Percentiles rank a stretch among this genome's conserved stretches.
Evolutionary conservation across 805 yeast species (phyloP).

Genomic region (Sugiyamaella americana): DNA sequence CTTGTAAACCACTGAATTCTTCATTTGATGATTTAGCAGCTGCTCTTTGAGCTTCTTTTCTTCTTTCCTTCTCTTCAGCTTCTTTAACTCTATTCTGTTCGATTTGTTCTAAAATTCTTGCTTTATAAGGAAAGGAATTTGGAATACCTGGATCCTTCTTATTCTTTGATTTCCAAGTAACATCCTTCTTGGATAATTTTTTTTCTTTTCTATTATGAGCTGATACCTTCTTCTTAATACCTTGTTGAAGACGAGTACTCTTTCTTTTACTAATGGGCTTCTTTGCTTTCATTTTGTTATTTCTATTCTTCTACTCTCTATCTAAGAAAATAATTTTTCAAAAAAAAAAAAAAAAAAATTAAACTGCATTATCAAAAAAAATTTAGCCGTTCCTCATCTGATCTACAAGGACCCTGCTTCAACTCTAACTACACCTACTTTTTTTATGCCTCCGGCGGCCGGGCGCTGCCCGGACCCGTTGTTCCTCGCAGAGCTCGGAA

Average conservation of each 20-base stretch:
- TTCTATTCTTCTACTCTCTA: too few relatives aligned
- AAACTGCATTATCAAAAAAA: too few relatives aligned
- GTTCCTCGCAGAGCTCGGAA: too few relatives aligned
- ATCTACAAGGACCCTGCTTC: too few relatives aligned
- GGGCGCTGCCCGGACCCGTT: too few relatives aligned
- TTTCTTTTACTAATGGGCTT: slow-evolving; percentile 60
- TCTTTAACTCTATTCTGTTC: slow-evolving; percentile 44
- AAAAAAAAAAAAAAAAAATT: too few relatives aligned
- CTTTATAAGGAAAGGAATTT: slow-evolving; percentile 89
- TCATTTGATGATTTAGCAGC: slow-evolving; percentile 28
- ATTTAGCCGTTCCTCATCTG: too few relatives aligned
- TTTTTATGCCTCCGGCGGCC: too few relatives aligned
- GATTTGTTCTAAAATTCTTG: slow-evolving; percentile 56
- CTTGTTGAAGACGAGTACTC: slow-evolving; percentile 91
- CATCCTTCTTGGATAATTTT: slow-evolving; percentile 79
- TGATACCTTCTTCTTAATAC: slow-evolving; percentile 90
- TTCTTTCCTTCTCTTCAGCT: slow-evolving; percentile 35
- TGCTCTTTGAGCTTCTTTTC: slow-evolving; percentile 32
- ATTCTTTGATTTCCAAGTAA: slow-evolving; percentile 83
- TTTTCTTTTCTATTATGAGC: slow-evolving; percentile 84
- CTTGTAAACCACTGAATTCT: slow-evolving; percentile 19
- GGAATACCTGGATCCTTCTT: slow-evolving; percentile 95
- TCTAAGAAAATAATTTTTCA: too few relatives aligned
- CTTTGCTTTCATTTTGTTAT: slow-evolving; percentile 15
- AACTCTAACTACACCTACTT: too few relatives aligned